Evolutionary conservation across 768 basidiomycete genomes (phyloP), one percentile per base, ranked within the genome.

Genomic region (Mycena filopes): DNA sequence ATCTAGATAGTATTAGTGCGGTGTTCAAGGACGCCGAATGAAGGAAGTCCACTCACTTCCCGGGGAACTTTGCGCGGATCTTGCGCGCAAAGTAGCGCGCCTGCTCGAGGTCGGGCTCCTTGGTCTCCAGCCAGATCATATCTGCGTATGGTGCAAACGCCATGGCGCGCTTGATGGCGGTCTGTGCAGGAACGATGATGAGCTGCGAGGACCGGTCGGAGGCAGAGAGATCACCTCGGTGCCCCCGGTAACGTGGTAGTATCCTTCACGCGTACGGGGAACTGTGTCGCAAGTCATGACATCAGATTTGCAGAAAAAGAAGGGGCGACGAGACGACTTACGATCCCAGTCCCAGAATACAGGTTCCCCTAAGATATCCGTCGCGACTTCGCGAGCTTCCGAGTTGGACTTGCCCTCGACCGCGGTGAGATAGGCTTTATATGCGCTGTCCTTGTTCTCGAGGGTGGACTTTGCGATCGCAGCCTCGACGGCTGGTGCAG

Each of bases 271-370:
- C 1, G 95, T 98, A 29, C 94, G 87, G 8, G 95, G 94, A 48
- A 90, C 93, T 94, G 66, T 6, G 48, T 40, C 1, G 3, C 20
- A 29, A 36, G 26, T 54, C n/a, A n/a, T n/a, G 51, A 38, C 31
- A 12, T 58, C 55, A 28, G 68, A n/a, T 68, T 25, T 18, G 55
- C 25, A 28, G 23, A 15, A 5, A 28, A 47, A 29, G 31, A 53
- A 10, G 40, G 31, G 15, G n/a, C n/a, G n/a, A 38, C 15, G 25
- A 47, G 29, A 55, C 55, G 7, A 81, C 91, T 69, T 72, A 93
- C 93, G 79, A 77, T 95, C 93, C 85, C 94, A 96, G 72, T 95
- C 89, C 95, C 96, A 97, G 72, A 82, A 86, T n/a, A 96, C 83
- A 56, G 82, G 82, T 64, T 82, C 77, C 38, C 90, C 92, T 29